A percentile compares a stretch with the other conserved stretches of the same genome.
Conservation (phyloP, 2,329 filamentous ascomycete genomes). For the Alternaria dauci region DNA sequence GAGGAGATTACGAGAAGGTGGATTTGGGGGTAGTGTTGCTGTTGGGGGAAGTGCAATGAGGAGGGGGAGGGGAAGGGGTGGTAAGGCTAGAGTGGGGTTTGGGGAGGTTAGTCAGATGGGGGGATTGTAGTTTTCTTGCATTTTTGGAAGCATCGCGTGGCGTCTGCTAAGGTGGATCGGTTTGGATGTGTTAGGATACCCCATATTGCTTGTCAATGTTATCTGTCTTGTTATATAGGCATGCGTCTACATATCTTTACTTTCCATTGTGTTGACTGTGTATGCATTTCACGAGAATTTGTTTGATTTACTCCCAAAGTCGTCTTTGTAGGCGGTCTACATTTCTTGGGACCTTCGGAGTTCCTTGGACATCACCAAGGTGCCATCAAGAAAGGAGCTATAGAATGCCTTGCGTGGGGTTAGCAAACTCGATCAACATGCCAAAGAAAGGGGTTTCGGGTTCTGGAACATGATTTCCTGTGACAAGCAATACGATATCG, state of each 20-base stretch:
- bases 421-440: not conserved
- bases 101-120: constrained; percentile 18
- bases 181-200: constrained; percentile 11
- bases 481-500: too few species aligned
- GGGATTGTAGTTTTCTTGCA: not conserved
- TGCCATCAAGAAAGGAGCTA: not conserved
- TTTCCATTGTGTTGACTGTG: not conserved
- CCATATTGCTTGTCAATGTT: constrained; percentile 4
- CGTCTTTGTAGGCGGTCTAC: not conserved
- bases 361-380: not conserved
- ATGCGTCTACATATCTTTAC: not conserved
- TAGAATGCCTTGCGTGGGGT: not conserved
- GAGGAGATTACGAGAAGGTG: constrained; percentile 41
- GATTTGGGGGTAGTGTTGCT: constrained; percentile 32
- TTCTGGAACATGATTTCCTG: not conserved
- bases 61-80: not conserved
- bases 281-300: not conserved
- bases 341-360: not conserved
- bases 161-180: not conserved
- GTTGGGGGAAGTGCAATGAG: constrained; percentile 1
- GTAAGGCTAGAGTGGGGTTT: constrained; percentile 9
- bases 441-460: not conserved
- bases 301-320: too few species aligned
- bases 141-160: not conserved
- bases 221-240: not conserved